Percentiles rank a stretch among this genome's conserved stretches.
Evolutionary conservation across 2,329 filamentous ascomycete species (phyloP).

Genomic region (Phaeoacremonium minimum): DNA sequence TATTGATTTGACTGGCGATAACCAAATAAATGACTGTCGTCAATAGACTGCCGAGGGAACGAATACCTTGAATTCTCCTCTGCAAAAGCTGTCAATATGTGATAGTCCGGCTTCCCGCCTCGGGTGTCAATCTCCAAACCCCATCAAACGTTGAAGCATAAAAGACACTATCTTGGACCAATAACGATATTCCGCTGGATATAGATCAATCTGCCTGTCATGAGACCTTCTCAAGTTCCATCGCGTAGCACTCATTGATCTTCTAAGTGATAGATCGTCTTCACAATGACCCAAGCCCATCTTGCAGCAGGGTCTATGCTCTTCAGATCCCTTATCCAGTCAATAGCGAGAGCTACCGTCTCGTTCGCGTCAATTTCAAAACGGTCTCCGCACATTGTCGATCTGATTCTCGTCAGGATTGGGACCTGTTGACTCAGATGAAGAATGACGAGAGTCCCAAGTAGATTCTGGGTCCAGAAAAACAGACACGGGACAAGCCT

Average conservation of each 20-base stretch:
- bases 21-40: no score
- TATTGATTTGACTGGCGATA: no score
- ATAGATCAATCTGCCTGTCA: no score
- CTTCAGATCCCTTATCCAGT: constrained; percentile 56
- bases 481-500: constrained; percentile 54
- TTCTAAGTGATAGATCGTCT: constrained; percentile 37
- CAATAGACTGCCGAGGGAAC: no score
- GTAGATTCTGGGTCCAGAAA: constrained; percentile 59
- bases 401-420: constrained; percentile 43
- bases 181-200: no score
- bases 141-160: no score
- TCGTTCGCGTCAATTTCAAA: constrained; percentile 47
- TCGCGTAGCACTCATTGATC: constrained; percentile 12
- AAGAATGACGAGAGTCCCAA: constrained; percentile 53
- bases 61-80: no score
- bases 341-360: constrained; percentile 48
- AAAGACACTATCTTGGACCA: no score
- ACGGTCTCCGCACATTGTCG: constrained; percentile 37
- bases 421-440: constrained; percentile 48
- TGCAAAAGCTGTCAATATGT: no score
- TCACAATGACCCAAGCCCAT: constrained; percentile 51
- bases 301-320: constrained; percentile 47
- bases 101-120: no score
- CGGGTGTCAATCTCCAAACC: no score
- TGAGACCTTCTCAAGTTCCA: no score